Evolutionary conservation across 2,329 filamentous ascomycete species (phyloP).

Genomic region (Cercospora zeae-maydis): DNA sequence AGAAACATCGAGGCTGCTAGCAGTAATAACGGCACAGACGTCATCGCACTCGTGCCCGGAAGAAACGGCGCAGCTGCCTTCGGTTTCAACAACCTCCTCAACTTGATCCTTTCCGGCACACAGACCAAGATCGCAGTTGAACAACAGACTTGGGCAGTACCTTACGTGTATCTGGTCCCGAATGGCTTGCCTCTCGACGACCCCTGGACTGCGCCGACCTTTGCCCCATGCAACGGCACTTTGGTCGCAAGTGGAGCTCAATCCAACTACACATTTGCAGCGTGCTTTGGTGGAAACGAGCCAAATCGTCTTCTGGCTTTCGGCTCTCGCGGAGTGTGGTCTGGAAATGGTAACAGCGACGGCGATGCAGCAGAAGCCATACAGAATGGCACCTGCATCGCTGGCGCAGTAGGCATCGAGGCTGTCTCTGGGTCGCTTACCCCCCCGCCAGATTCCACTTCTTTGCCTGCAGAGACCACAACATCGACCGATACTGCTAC

Average conservation of each 20-base stretch:
- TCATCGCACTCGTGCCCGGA: conserved; percentile 3
- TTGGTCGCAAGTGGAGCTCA: background rate
- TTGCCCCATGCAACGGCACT: conserved; percentile 3
- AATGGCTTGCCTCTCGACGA: background rate
- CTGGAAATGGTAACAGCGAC: background rate
- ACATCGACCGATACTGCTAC: background rate
- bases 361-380: conserved; percentile 2
- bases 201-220: conserved; percentile 6
- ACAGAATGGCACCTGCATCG: conserved; percentile 5
- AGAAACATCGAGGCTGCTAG: conserved; percentile 6
- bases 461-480: background rate
- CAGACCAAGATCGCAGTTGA: conserved; percentile 9
- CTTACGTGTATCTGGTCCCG: conserved; percentile 3
- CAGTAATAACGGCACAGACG: conserved; percentile 5
- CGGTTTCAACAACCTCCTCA: conserved; percentile 3
- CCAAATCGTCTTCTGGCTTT: conserved; percentile 2
- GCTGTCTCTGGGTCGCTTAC: conserved; percentile 2
- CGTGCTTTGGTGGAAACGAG: background rate
- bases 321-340: conserved; percentile 3
- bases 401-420: background rate
- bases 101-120: conserved; percentile 5
- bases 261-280: conserved; percentile 3
- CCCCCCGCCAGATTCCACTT: background rate
- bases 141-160: conserved; percentile 3
- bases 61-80: background rate